Conservation (phyloP, 306 rosid genomes). For the Betula pendula region DNA sequence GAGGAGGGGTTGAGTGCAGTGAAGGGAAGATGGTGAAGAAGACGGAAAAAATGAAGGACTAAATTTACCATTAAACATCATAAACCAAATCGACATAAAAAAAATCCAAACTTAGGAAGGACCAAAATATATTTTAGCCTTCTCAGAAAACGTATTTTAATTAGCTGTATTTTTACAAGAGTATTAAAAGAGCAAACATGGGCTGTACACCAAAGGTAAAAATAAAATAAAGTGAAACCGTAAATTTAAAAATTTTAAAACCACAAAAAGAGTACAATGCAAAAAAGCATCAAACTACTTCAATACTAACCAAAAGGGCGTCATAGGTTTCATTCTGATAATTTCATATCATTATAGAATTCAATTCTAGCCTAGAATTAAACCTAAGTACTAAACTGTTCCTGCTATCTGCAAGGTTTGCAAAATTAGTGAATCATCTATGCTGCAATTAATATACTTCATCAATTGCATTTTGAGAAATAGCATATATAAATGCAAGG, state of each 20-base stretch:
- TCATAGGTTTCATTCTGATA: background rate
- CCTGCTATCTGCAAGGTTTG: background rate
- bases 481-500: background rate
- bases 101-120: too few relatives aligned
- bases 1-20: background rate
- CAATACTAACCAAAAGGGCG: background rate
- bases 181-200: background rate
- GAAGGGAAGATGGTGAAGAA: background rate
- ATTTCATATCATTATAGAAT: background rate
- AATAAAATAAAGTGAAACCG: background rate
- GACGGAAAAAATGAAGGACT: too few relatives aligned
- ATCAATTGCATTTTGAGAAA: background rate
- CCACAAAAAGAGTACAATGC: background rate
- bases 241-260: too few relatives aligned
- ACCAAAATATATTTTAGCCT: too few relatives aligned
- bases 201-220: background rate
- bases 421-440: background rate
- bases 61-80: background rate
- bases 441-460: background rate
- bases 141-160: too few relatives aligned
- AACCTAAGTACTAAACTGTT: background rate
- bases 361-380: background rate
- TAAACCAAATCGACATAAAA: too few relatives aligned
- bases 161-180: too few relatives aligned
- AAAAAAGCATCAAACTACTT: background rate